These are phyloP conservation scores for Gilbertella persicaria DNA, from an alignment of 371 early-diverging fungal genomes.

Conservation along the genomic window DNA sequence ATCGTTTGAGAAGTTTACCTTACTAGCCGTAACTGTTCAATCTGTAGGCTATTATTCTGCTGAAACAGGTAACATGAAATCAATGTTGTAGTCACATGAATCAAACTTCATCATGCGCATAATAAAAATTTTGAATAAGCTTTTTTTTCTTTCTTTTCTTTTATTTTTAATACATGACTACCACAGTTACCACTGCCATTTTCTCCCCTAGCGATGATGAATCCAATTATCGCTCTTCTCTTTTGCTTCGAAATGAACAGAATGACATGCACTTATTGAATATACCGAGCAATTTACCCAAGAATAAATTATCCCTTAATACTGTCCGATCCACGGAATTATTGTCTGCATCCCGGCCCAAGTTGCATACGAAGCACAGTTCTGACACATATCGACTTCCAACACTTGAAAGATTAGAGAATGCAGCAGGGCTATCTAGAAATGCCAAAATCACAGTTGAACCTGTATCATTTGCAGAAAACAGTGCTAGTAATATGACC, in stretches of 20 bases:
- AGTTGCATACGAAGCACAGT: conserved; percentile 35
- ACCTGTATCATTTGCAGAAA: conserved; percentile 5
- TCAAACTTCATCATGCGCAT: neutral
- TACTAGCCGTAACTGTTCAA: conserved; percentile 34
- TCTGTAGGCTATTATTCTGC: conserved; percentile 31
- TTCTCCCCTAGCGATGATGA: neutral
- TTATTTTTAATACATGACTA: neutral
- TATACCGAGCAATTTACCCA: neutral
- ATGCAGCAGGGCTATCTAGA: conserved; percentile 6
- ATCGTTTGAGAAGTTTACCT: conserved; percentile 38
- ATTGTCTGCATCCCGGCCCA: conserved; percentile 20
- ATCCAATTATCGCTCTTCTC: neutral
- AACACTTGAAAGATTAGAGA: conserved; percentile 29
- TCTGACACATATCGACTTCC: conserved; percentile 39
- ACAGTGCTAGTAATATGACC: neutral
- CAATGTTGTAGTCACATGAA: conserved; percentile 9
- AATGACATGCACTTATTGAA: neutral
- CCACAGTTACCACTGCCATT: neutral
- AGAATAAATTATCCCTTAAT: neutral
- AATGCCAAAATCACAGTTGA: conserved; percentile 15
- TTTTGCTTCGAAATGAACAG: neutral
- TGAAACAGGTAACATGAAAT: conserved; percentile 18
- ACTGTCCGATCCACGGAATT: neutral
- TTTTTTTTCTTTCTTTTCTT: too few species aligned
- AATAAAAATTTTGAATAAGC: too few species aligned